phyloP scores from a whole-genome alignment of 495 filamentous ascomycete species.

The Xylaria flabelliformis region DNA sequence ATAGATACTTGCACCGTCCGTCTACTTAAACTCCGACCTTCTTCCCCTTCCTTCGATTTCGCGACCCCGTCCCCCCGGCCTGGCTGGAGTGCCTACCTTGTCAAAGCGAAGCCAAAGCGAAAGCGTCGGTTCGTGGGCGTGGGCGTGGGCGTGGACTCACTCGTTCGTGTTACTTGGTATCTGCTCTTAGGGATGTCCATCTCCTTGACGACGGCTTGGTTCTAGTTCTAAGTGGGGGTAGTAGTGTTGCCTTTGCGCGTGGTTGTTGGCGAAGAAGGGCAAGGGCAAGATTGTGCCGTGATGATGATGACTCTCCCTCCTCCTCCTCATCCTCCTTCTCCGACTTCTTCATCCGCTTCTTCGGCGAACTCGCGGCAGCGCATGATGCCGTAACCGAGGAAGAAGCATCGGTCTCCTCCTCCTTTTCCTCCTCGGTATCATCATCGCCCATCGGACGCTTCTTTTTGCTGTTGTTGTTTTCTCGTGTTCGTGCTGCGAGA shows the following conservation, averaged over 20 bases:
- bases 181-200: not conserved
- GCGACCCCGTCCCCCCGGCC: not conserved
- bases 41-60: not conserved
- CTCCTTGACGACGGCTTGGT: not conserved
- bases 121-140: not conserved
- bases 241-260: not conserved
- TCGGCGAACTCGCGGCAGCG: not conserved
- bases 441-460: not conserved
- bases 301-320: not conserved
- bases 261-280: not conserved
- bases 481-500: not conserved
- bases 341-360: conserved; percentile 1
- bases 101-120: no score
- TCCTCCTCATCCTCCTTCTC: not conserved
- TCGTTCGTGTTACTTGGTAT: not conserved
- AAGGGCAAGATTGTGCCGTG: not conserved
- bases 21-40: not conserved
- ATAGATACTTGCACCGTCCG: not conserved
- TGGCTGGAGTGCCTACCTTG: not conserved
- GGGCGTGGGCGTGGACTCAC: no score
- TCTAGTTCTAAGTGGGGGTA: not conserved
- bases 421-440: not conserved
- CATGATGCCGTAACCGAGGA: not conserved
- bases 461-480: not conserved
- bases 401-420: no score